Evolutionary conservation across 495 filamentous ascomycete species (phyloP).

Genomic region (Mytilinidion resinicola): DNA sequence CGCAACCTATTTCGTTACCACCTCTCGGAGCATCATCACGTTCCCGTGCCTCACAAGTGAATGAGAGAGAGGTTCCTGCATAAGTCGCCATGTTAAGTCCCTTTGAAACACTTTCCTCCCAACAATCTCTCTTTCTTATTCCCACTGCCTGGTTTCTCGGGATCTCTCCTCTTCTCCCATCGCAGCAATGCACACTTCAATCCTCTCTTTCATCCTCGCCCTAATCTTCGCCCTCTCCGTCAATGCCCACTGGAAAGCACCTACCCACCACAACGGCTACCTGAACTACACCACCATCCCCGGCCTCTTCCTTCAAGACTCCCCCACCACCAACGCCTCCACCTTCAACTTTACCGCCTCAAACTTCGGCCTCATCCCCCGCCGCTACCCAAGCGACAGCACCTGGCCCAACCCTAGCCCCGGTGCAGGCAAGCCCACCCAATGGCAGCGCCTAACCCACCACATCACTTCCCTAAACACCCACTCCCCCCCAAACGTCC

Average conservation of each 20-base stretch:
- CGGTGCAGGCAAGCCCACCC: slow-evolving; percentile 14
- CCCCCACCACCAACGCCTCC: slow-evolving; percentile 51
- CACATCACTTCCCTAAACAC: slow-evolving; percentile 23
- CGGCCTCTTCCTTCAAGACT: slow-evolving; percentile 68
- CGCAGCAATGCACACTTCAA: neutral
- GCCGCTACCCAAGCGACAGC: slow-evolving; percentile 26
- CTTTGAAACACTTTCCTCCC: too few species aligned
- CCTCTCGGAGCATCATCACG: neutral
- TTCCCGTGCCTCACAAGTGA: neutral
- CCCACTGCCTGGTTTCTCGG: too few species aligned
- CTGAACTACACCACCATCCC: slow-evolving; percentile 58
- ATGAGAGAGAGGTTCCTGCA: neutral
- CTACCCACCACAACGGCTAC: neutral
- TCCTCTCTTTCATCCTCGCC: neutral
- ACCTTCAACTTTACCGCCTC: slow-evolving; percentile 52
- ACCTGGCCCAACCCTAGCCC: too few species aligned
- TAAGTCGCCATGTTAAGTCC: neutral
- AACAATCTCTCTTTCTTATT: neutral
- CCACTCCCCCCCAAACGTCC: slow-evolving; percentile 10
- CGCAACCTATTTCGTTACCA: neutral
- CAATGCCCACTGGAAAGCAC: neutral
- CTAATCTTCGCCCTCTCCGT: neutral
- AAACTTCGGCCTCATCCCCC: slow-evolving; percentile 31
- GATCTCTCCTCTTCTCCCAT: neutral
- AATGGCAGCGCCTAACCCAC: slow-evolving; percentile 33